Evolutionary conservation across 225 moss, liverwort and hornwort genomes (phyloP), one percentile per base, ranked within the genome.

Genomic region (Ulota crispa): DNA sequence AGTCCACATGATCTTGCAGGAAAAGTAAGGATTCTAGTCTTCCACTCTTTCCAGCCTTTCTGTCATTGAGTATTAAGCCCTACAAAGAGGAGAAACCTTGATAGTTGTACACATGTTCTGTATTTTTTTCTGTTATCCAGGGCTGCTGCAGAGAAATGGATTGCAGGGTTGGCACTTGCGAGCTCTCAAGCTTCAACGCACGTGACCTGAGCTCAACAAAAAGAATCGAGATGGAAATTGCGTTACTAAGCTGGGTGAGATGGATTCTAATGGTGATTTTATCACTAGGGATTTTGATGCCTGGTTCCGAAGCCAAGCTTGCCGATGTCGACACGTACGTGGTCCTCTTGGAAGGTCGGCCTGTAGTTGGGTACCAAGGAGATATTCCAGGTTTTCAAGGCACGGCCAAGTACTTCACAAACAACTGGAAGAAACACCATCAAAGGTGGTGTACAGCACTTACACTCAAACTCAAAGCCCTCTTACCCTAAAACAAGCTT

Each of bases 401-500:
- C 64, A 86, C 83, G 18, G 83, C 86, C 23, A 76, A 86, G 76
- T 86, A 83, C 70, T 86, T 86, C 71, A 75, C 86, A 37, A 70
- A 57, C 30, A 65, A 64, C 75, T 86, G 83, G 83, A 83, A 76
- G 36, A 86, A 86, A 59, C 79, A 83, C 56, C 79, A 83, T 70
- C 30, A 52, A 45, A 86, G 86, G 86, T 68, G 28, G 9, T 68
- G 68, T 28, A 55, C 21, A 50, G 50, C 50, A 43, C 16, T 60
- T 79, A 31, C 43, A 70, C 31, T 59, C 43, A 69, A 18, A 43
- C 16, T n/a, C 36, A 24, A 19, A 27, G 19, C 0, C 12, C 28
- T 41, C 3, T 61, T 34, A 32, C 9, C 27, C 6, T 78, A 50
- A 50, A 18, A 50, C 5, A 5, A 18, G 5, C 18, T 18, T 32